Base-by-base conservation (phyloP, 805 yeast genomes). In the Torulaspora maleeae region DNA sequence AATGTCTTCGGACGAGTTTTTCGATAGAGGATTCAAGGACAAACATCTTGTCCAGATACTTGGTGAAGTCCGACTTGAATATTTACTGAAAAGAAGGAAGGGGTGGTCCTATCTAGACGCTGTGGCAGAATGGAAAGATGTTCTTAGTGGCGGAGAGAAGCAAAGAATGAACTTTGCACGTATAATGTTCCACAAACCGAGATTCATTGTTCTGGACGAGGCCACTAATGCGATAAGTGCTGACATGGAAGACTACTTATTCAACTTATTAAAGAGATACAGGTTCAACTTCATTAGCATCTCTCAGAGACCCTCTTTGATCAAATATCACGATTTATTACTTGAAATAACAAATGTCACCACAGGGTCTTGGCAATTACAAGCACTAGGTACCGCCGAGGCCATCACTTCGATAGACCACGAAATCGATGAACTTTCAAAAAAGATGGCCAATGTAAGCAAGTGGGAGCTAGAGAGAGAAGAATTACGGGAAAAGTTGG, bases 141-240 rank as follows among this genome's bases (percentile, higher is more conserved):
- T 89, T n/a, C 75, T 89, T 52, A 83, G 93, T 66, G 97, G 97
- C n/a, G 97, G 97, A 46, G 97, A 89, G 64, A 83, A 87, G 67
- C 97, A 89, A 70, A 79, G 95, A 60, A 76, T 89, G 63, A 80
- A 87, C 64, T 85, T 89, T 70, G 96, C 97, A 0, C 75, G 96
- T 55, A 77, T 89, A 2, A 68, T 89, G 54, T 87, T 83, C 69
- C 86, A 84, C 61, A 77, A 77, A 43, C 95, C 95, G 38, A 76
- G 77, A 61, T 86, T 86, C 64, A 88, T 89, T 3, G 79, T 89
- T 2, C 74, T 89, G 50, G 97, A 89, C 66, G 97, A 89, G 67
- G 86, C 95, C n/a, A 89, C 97, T 3, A 86, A 88, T 61, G 96
- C 97, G 1, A 89, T 89, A 10, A 79, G 88, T 42, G 83, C 83